A percentile compares a stretch with the other conserved stretches of the same genome.
Conservation (phyloP, 148 eudicot species). For the Nyssa sinensis region DNA sequence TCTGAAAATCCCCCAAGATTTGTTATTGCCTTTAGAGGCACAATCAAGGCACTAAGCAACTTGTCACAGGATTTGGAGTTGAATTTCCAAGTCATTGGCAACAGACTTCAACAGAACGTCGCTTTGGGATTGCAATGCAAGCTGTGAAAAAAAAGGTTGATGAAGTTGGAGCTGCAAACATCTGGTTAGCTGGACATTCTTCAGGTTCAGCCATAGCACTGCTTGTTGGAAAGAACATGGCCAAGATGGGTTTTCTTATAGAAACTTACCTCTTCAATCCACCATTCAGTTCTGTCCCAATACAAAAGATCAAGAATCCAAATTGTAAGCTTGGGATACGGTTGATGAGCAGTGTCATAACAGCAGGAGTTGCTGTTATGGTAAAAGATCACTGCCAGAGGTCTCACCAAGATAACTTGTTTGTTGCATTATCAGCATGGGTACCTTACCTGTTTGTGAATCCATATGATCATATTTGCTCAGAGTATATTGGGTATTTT, state of each 20-base stretch:
- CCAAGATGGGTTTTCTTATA: constrained; percentile 29
- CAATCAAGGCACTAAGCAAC: constrained; percentile 39
- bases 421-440: constrained; percentile 48
- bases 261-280: constrained; percentile 84
- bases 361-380: constrained; percentile 49
- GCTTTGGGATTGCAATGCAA: constrained; percentile 39
- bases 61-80: constrained; percentile 48
- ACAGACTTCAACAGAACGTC: constrained; percentile 41
- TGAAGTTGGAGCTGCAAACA: constrained; percentile 25
- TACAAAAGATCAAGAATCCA: constrained; percentile 41
- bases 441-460: constrained; percentile 65
- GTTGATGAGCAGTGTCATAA: constrained; percentile 38
- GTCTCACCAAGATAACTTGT: constrained; percentile 27
- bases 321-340: constrained; percentile 48
- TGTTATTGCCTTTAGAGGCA: constrained; percentile 76
- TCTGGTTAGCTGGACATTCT: constrained; percentile 84
- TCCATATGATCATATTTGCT: constrained; percentile 55
- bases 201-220: constrained; percentile 71
- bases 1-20: constrained; percentile 40
- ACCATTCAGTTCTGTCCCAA: constrained; percentile 51
- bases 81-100: constrained; percentile 35
- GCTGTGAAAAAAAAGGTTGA: constrained; percentile 23
- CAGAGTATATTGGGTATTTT: constrained; percentile 65
- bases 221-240: constrained; percentile 58
- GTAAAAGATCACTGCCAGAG: constrained; percentile 13